Percentiles rank a stretch among this genome's conserved stretches.
Conservation (phyloP, 768 basidiomycete genomes). For the Hypholoma sublateritium region DNA sequence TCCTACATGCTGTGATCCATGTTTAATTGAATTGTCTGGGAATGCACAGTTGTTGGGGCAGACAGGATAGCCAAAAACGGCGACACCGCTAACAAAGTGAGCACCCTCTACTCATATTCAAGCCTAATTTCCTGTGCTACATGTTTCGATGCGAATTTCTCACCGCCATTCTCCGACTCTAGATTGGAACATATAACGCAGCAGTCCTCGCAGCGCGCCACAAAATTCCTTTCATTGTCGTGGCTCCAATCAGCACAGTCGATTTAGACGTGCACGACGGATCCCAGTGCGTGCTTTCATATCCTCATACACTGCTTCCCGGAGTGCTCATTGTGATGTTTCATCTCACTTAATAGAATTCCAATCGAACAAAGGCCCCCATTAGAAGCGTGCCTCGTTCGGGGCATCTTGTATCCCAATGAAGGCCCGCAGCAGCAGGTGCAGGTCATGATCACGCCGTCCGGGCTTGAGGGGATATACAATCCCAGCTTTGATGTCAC, state of each 20-base stretch:
- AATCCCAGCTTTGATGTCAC: slow-evolving; percentile 98
- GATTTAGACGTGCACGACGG: slow-evolving; percentile 80
- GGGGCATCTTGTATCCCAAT: slow-evolving; percentile 71
- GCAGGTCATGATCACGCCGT: slow-evolving; percentile 83
- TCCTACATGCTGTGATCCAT: slow-evolving; percentile 1
- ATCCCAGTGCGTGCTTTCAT: slow-evolving; percentile 41
- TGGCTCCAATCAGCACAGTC: slow-evolving; percentile 90
- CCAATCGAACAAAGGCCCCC: slow-evolving; percentile 92
- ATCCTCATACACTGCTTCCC: background rate
- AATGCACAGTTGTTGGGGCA: slow-evolving; percentile 69
- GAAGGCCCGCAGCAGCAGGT: slow-evolving; percentile 62
- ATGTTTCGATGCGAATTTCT: slow-evolving; percentile 12
- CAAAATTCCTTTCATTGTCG: slow-evolving; percentile 88
- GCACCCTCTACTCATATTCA: slow-evolving; percentile 4
- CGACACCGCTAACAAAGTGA: slow-evolving; percentile 92
- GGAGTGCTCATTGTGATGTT: slow-evolving; percentile 6
- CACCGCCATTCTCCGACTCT: background rate
- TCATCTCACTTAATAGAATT: slow-evolving; percentile 43
- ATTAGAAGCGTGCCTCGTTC: slow-evolving; percentile 84
- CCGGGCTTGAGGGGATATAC: slow-evolving; percentile 63
- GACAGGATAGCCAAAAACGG: slow-evolving; percentile 91
- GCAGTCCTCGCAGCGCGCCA: slow-evolving; percentile 89
- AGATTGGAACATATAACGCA: slow-evolving; percentile 95
- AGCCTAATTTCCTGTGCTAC: background rate
- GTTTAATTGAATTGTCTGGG: background rate